A percentile compares a stretch with the other conserved stretches of the same genome.
phyloP scores from a whole-genome alignment of 176 grass and related monocot genomes.

The Oryza meridionalis region DNA sequence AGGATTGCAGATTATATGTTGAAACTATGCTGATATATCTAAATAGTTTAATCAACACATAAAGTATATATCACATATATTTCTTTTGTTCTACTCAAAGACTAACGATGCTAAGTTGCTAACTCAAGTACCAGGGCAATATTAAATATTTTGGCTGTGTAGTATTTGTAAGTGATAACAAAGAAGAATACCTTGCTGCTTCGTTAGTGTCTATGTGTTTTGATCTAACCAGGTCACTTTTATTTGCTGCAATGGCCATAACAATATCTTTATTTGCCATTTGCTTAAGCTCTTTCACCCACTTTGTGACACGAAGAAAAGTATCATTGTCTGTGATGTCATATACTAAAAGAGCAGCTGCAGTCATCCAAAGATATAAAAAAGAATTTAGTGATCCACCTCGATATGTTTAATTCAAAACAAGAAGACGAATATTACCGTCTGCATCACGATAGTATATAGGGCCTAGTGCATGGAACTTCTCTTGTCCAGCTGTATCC shows the following conservation, averaged over 20 bases:
- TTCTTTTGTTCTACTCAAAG: neutral
- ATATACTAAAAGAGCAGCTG: slow-evolving; percentile 89
- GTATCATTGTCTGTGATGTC: slow-evolving; percentile 71
- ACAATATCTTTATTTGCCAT: slow-evolving; percentile 82
- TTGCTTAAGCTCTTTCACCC: slow-evolving; percentile 88
- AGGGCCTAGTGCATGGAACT: slow-evolving; percentile 77
- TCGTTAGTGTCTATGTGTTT: slow-evolving; percentile 70
- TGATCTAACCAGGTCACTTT: slow-evolving; percentile 81
- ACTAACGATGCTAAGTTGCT: too few relatives aligned
- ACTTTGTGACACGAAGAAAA: slow-evolving; percentile 79
- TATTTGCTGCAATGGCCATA: slow-evolving; percentile 78
- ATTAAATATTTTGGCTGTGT: neutral
- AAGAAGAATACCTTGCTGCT: slow-evolving; percentile 37
- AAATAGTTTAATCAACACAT: too few relatives aligned
- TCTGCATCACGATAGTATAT: slow-evolving; percentile 90
- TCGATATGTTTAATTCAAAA: slow-evolving; percentile 12
- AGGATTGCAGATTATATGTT: neutral
- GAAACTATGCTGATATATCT: neutral
- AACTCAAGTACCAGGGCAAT: neutral
- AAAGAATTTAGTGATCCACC: slow-evolving; percentile 5
- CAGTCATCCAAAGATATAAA: slow-evolving; percentile 29
- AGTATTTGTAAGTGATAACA: neutral
- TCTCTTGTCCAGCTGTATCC: slow-evolving; percentile 90
- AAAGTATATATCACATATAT: neutral
- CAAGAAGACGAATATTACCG: slow-evolving; percentile 41